Percentiles rank a stretch among this genome's conserved stretches.
Conservation (phyloP, 2,329 filamentous ascomycete species). For the Curvularia sp. region DNA sequence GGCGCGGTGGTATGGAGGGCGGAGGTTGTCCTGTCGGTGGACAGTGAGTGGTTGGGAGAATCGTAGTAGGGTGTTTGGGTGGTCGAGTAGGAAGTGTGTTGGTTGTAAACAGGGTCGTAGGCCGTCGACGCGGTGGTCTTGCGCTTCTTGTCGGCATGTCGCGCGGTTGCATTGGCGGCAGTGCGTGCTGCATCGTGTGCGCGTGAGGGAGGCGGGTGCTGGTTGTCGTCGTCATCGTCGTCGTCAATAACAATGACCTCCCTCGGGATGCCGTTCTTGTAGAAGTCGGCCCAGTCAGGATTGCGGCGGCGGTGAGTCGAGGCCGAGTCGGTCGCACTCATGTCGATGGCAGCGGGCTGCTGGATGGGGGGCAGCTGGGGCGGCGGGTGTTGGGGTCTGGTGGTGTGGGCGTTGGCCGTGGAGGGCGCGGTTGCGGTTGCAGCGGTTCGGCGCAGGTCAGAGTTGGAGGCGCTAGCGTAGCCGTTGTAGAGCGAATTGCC, state of each 20-base stretch:
- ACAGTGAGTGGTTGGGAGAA: slow-evolving; percentile 73
- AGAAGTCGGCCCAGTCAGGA: slow-evolving; percentile 53
- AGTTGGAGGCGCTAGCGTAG: slow-evolving; percentile 46
- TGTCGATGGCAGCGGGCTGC: slow-evolving; percentile 33
- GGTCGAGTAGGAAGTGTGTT: slow-evolving; percentile 73
- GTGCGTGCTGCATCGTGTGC: slow-evolving; percentile 31
- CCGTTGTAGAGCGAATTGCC: slow-evolving; percentile 50
- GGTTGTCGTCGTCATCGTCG: slow-evolving; percentile 48
- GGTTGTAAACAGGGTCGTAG: slow-evolving; percentile 76
- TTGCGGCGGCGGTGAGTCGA: slow-evolving; percentile 37
- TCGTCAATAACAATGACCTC: slow-evolving; percentile 63
- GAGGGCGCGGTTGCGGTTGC: slow-evolving; percentile 19
- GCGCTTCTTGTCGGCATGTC: slow-evolving; percentile 74
- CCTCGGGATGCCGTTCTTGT: slow-evolving; percentile 55
- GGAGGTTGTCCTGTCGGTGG: slow-evolving; percentile 83
- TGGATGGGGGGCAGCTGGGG: slow-evolving; percentile 44
- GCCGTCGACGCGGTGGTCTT: slow-evolving; percentile 67
- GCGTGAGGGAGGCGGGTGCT: slow-evolving; percentile 31
- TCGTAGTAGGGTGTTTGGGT: slow-evolving; percentile 74
- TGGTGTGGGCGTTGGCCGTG: slow-evolving; percentile 37
- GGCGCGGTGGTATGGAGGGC: slow-evolving; percentile 84
- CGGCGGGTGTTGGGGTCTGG: slow-evolving; percentile 29
- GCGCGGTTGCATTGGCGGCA: slow-evolving; percentile 53
- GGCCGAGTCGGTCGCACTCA: slow-evolving; percentile 27
- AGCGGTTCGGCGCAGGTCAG: slow-evolving; percentile 47